Base-by-base conservation (phyloP, 2,329 filamentous ascomycete species). In the Lachnellula cervina region DNA sequence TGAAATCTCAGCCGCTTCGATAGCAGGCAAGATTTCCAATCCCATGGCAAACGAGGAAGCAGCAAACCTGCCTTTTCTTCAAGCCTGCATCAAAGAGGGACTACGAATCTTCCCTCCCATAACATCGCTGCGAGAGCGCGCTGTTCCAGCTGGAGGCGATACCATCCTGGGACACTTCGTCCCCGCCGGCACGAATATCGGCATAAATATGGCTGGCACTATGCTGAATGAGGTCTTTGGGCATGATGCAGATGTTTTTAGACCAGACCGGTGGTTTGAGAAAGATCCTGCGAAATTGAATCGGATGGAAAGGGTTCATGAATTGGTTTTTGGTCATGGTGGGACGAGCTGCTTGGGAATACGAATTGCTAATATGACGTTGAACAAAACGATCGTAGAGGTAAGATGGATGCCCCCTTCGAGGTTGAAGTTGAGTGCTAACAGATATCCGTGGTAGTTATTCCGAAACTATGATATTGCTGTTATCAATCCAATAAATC, bases 211-310 rank as follows among this genome's bases (percentile, higher is more conserved):
- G 64, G 69, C 1, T 62, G 66, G 47, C 4, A n/a, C n/a, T 14
- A 40, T 51, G 23, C 28, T 55, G 2, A 61, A 68, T 16, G 64
- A 69, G 4, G 64, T 74, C 1, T 76, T 67, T 64, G 74, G 73
- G 5, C 16, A 52, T 0, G 72, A 76, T 21, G 63, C 73, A 2
- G 66, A 72, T 35, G 54, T 72, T 0, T 81, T 76, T 62, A 68
- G 72, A 21, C 80, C 79, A 1, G 77, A 78, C 50, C 71, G 79
- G 44, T 81, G 78, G 76, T 60, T 81, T 3, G 69, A 75, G 1
- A 69, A 64, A 0, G 40, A 54, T 6, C 42, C 44, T 2, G 62
- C 58, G 11, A 50, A 57, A 19, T 34, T 56, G 13, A 28, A 56
- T 16, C 66, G 67, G 16, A 77, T 76, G 69, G 67, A 70, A 28